phyloP scores from a whole-genome alignment of 164 flowering plant genomes.

The Cinnamomum chago region DNA sequence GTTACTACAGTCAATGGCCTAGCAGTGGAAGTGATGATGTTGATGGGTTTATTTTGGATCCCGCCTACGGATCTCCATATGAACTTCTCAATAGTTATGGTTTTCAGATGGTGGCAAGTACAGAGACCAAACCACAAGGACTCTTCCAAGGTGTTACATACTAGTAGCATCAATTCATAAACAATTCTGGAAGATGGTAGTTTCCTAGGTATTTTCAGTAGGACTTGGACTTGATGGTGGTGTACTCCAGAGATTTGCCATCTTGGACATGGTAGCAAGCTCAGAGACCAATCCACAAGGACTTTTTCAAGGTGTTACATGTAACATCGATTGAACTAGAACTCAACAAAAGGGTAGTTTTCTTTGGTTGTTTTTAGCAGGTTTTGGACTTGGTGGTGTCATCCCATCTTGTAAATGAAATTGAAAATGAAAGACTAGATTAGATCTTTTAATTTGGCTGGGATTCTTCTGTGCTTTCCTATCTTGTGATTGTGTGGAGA shows the following conservation, averaged over 20 bases:
- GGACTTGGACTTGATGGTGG: background rate
- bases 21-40: background rate
- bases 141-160: conserved; percentile 8
- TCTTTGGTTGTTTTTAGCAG: background rate
- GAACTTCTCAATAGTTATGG: background rate
- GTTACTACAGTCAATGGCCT: background rate
- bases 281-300: conserved; percentile 4
- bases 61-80: background rate
- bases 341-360: background rate
- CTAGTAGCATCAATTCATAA: background rate
- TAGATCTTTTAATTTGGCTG: background rate
- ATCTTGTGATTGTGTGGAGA: background rate
- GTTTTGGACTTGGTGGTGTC: background rate
- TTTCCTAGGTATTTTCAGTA: background rate
- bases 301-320: conserved; percentile 5
- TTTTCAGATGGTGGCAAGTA: background rate
- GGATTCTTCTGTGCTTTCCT: background rate
- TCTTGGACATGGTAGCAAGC: too few relatives aligned
- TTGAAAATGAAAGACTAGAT: background rate
- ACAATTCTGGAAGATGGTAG: background rate
- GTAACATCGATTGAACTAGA: background rate
- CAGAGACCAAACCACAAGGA: conserved; percentile 2
- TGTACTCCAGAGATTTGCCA: background rate
- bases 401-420: background rate
- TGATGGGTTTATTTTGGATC: background rate